Evolutionary conservation across 23 red algal genomes (phyloP).

Genomic region (Gracilaria caudata): DNA sequence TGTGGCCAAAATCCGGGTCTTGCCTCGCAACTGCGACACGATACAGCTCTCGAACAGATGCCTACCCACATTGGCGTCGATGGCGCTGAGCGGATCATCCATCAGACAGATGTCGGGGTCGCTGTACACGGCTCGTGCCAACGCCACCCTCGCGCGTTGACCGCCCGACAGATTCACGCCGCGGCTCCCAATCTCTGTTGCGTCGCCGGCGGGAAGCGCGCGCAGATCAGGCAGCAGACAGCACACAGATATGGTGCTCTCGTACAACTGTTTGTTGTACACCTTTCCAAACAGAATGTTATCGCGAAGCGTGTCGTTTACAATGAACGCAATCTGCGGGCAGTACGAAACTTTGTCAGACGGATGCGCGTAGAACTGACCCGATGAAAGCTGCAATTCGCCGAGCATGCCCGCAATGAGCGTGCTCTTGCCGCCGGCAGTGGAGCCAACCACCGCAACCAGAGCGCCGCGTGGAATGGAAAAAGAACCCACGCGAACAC

Average conservation of each 20-base stretch:
- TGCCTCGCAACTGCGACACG: constrained; percentile 54
- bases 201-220: constrained; percentile 83
- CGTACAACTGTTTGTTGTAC: constrained; percentile 63
- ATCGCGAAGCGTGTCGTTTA: constrained; percentile 85
- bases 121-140: constrained; percentile 83
- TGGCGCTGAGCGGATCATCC: constrained; percentile 90
- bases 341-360: constrained; percentile 56
- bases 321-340: constrained; percentile 83
- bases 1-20: constrained; percentile 79
- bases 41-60: constrained; percentile 77
- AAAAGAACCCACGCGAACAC: constrained; percentile 57
- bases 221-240: constrained; percentile 80
- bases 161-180: constrained; percentile 95
- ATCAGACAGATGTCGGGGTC: constrained; percentile 80
- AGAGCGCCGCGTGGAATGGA: constrained; percentile 69
- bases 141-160: constrained; percentile 78
- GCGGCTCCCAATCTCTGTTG: constrained; percentile 91
- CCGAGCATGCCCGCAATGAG: constrained; percentile 84
- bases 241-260: constrained; percentile 49
- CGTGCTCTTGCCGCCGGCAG: constrained; percentile 86
- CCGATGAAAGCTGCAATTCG: constrained; percentile 63
- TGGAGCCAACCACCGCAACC: constrained; percentile 70
- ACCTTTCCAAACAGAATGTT: constrained; percentile 86
- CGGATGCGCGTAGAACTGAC: constrained; percentile 18
- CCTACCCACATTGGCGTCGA: constrained; percentile 88